These are phyloP conservation scores for Naganishia randhawae DNA, from an alignment of 768 basidiomycete species.

Conservation along the genomic window DNA sequence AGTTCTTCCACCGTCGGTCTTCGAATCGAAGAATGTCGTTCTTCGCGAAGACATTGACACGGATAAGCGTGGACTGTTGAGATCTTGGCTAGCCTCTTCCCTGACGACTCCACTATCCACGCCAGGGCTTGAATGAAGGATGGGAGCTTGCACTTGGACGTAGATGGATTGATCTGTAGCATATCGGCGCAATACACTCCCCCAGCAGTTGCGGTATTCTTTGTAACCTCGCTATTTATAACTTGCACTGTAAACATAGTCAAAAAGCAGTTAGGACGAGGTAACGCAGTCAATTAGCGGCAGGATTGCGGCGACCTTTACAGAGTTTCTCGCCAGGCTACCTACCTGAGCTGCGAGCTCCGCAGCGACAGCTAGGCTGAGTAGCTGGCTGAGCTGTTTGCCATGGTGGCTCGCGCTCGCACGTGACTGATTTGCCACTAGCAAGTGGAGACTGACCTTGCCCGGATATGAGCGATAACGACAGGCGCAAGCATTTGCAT, in stretches of 20 bases:
- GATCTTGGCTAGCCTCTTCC: slow-evolving; percentile 8
- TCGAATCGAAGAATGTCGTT: slow-evolving; percentile 4
- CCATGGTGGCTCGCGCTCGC: too few relatives aligned
- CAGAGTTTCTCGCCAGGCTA: too few relatives aligned
- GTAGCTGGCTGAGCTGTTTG: too few relatives aligned
- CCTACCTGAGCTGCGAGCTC: too few relatives aligned
- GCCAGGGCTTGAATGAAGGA: neutral
- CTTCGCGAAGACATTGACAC: slow-evolving; percentile 7
- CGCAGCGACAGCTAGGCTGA: too few relatives aligned
- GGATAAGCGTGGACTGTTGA: slow-evolving; percentile 3
- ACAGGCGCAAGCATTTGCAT: neutral
- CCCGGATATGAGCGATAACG: slow-evolving; percentile 5
- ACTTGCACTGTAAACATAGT: too few relatives aligned
- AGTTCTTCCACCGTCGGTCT: slow-evolving; percentile 4
- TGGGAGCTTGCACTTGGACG: neutral
- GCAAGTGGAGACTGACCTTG: too few relatives aligned
- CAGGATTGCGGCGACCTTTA: too few relatives aligned
- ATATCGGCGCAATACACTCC: neutral
- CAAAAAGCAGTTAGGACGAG: too few relatives aligned
- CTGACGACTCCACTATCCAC: slow-evolving; percentile 1
- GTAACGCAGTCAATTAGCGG: too few relatives aligned
- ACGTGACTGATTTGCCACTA: neutral
- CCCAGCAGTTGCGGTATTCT: too few relatives aligned
- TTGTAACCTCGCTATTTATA: too few relatives aligned
- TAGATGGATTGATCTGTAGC: neutral